A percentile compares a stretch with the other conserved stretches of the same genome.
Conservation (phyloP, 2,329 filamentous ascomycete species). For the Curvularia lunata region DNA sequence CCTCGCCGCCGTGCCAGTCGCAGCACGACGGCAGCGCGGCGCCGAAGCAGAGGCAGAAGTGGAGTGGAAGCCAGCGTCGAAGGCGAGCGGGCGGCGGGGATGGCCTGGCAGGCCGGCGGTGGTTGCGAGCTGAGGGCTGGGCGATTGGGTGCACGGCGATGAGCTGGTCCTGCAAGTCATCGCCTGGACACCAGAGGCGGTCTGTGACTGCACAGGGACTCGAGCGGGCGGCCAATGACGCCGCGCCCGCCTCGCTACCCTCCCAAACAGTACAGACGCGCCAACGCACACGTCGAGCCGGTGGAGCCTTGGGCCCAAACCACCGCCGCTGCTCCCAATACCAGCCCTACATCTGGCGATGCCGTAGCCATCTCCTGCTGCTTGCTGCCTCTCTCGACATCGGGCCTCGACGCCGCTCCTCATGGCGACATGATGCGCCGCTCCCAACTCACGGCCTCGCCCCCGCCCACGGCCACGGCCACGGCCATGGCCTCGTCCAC, state of each 20-base stretch:
- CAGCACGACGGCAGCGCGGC: neutral
- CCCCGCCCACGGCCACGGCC: slow-evolving; percentile 65
- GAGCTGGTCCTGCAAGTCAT: slow-evolving; percentile 37
- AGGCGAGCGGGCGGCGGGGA: slow-evolving; percentile 19
- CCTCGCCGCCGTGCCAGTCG: too few relatives aligned
- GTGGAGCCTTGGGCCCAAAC: slow-evolving; percentile 27
- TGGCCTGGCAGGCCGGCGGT: slow-evolving; percentile 19
- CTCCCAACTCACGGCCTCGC: slow-evolving; percentile 55
- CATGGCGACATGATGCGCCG: slow-evolving; percentile 47
- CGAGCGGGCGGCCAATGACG: slow-evolving; percentile 23
- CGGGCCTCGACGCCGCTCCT: slow-evolving; percentile 19
- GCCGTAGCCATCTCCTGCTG: slow-evolving; percentile 17
- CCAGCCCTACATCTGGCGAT: slow-evolving; percentile 27
- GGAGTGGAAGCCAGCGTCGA: neutral
- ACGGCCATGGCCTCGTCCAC: slow-evolving; percentile 21
- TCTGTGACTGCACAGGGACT: slow-evolving; percentile 19
- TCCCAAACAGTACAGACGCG: slow-evolving; percentile 25
- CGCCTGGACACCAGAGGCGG: slow-evolving; percentile 19
- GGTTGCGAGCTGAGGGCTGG: slow-evolving; percentile 25
- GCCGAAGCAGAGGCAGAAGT: slow-evolving; percentile 16
- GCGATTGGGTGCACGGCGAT: slow-evolving; percentile 22
- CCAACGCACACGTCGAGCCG: slow-evolving; percentile 31
- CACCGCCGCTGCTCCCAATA: slow-evolving; percentile 25
- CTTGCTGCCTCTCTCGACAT: slow-evolving; percentile 9
- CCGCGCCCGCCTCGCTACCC: slow-evolving; percentile 16